Base-by-base conservation (phyloP, 2,329 filamentous ascomycete species). In the Xylaria sp. region DNA sequence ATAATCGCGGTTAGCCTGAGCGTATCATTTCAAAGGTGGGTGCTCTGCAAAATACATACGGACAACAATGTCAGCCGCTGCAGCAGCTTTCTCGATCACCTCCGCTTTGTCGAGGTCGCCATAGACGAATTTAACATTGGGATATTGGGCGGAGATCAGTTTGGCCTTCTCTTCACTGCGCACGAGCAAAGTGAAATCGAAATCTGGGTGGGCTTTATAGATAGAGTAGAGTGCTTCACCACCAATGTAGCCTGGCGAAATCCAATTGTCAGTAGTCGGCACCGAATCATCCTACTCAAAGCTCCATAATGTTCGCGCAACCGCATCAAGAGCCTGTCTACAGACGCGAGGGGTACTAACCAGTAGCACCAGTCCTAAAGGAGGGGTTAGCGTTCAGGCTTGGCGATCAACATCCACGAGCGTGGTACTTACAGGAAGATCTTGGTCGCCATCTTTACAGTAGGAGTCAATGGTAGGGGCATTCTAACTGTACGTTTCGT, bases 61-160 rank as follows among this genome's bases (percentile, higher is more conserved):
- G 57, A 87, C 73, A 9, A 87, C 84, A 64, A 87, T 77, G 68
- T 86, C 84, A 0, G 87, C 85, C 1, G 83, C 82, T 0, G 82
- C 79, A 0, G 86, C 85, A 33, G 86, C 86, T 62, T 85, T 82
- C 73, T 86, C 83, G 10, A 90, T 79, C 13, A 86, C 73, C 0
- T 81, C 80, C 0, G 78, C 73, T 39, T 83, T 81, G 15, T 85
- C 81, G 0, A 88, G 81, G 49, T 77, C 79, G 8, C 86, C 88
- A 56, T 83, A 81, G 13, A 87, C 82, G 51, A 88, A 79, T 31
- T 82, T 82, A 8, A 83, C 80, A 18, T 82, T 77, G 4, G 86
- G 84, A 51, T 86, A 89, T 12, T 81, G 81, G 51, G 80, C 78
- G 8, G 78, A 77, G 39, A 90, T 80, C 0, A 71, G 71, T 20